Conservation (phyloP, 352 stramenopile genomes). For the Aphanomyces invadans region DNA sequence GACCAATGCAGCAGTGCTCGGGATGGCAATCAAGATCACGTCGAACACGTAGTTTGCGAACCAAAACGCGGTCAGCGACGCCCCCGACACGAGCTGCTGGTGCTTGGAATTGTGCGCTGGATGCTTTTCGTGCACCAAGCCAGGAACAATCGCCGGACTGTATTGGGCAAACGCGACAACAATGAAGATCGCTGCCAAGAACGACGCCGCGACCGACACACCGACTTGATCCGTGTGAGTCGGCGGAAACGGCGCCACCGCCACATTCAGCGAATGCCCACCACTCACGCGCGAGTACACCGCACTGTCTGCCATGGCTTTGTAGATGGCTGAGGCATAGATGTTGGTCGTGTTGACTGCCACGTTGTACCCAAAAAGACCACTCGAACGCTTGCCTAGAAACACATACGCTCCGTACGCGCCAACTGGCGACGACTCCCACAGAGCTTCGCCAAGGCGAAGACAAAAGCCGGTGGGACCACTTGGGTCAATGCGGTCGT, state of each 20-base stretch:
- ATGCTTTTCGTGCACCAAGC: slow-evolving; percentile 95
- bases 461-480: slow-evolving; percentile 52
- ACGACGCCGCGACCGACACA: neutral
- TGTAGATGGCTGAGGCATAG: slow-evolving; percentile 45
- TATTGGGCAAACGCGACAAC: slow-evolving; percentile 91
- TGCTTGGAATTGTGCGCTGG: slow-evolving; percentile 91
- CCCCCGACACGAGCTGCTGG: slow-evolving; percentile 93
- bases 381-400: neutral
- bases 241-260: slow-evolving; percentile 46
- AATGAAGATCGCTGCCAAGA: slow-evolving; percentile 81
- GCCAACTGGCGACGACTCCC: slow-evolving; percentile 26
- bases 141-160: slow-evolving; percentile 88
- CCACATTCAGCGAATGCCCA: slow-evolving; percentile 43
- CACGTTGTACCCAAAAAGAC: slow-evolving; percentile 48
- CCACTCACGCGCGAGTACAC: slow-evolving; percentile 32
- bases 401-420: neutral
- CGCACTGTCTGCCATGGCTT: slow-evolving; percentile 49
- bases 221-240: slow-evolving; percentile 35
- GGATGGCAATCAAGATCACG: slow-evolving; percentile 83
- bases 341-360: slow-evolving; percentile 46
- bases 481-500: slow-evolving; percentile 38
- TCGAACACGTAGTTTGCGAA: slow-evolving; percentile 93
- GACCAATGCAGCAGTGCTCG: slow-evolving; percentile 43
- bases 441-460: slow-evolving; percentile 44
- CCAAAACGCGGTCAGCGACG: slow-evolving; percentile 93